Evolutionary conservation across 176 grass and related monocot species (phyloP).

Genomic region (Musa itinerans): DNA sequence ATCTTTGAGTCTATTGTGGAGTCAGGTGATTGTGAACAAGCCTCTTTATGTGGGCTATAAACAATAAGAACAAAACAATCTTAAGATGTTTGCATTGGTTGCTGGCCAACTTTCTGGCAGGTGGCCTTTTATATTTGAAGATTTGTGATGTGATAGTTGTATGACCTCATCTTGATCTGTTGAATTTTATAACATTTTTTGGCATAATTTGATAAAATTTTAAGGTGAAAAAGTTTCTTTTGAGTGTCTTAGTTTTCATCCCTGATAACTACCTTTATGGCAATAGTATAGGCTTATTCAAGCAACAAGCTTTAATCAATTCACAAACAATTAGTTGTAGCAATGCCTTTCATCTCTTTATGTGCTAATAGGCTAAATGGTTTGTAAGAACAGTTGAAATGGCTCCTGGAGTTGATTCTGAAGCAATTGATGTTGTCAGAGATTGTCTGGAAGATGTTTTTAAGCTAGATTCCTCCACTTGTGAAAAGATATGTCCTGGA

Average conservation of each 20-base stretch:
- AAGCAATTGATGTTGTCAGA: slow-evolving; percentile 59
- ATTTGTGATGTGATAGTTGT: not conserved
- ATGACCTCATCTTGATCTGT: not conserved
- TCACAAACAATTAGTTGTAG: not conserved
- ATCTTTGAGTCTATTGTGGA: no score
- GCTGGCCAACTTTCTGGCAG: not conserved
- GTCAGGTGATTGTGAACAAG: no score
- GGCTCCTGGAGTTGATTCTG: slow-evolving; percentile 36
- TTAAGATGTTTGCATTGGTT: not conserved
- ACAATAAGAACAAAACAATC: no score
- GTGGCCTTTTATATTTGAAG: not conserved
- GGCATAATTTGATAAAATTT: no score
- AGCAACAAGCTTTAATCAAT: not conserved
- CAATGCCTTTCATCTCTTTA: slow-evolving; percentile 5
- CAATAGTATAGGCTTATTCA: not conserved
- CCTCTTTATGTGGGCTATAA: no score
- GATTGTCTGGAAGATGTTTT: slow-evolving; percentile 52
- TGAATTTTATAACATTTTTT: no score
- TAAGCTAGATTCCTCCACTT: slow-evolving; percentile 30
- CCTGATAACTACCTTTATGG: not conserved
- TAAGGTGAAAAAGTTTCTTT: not conserved
- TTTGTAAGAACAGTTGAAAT: slow-evolving; percentile 45
- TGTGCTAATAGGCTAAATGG: slow-evolving; percentile 14
- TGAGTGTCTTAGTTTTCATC: not conserved
- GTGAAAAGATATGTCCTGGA: slow-evolving; percentile 37